Base-by-base conservation (phyloP, 108 stramenopile species). In the Cyclostephanos tholiformis region DNA sequence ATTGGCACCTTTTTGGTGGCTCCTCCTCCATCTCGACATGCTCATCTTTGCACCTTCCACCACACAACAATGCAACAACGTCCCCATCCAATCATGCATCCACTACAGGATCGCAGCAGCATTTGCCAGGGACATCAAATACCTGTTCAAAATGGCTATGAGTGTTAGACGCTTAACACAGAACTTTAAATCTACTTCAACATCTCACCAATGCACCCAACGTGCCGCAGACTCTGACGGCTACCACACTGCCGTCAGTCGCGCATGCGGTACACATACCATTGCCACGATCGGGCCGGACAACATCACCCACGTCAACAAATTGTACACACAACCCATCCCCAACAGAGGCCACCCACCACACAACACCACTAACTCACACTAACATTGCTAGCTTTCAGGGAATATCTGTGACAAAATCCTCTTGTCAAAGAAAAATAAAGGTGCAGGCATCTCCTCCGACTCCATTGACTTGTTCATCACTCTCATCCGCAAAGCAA, bases 171-270 rank as follows among this genome's bases (percentile, higher is more conserved):
- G 63, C 16, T 12, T 50, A 2, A 20, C 50, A 4, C 16, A 51
- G 29, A 52, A 63, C 35, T 30, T 35, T 7, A 10, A 22, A 0
- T 55, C 72, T 11, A 52, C 61, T 4, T 4, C 22, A 6, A 0
- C 16, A 4, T 4, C 20, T 4, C 7, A 19, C 20, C 2, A 14
- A 14, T 53, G 63, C 14, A 29, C 56, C 55, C 77, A 72, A 49
- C 20, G 19, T 8, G 65, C 77, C 1, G 71, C 77, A 36, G 71
- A 78, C 46, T 22, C 10, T 26, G 77, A 78, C 63, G 72, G 72
- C 56, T 72, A 41, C 19, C 49, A 44, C 26, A 72, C 71, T 4
- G 70, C 70, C 26, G 43, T 65, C 32, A 13, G 55, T 3, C 32
- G 63, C 2, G 55, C 53, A 2, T 32, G 27, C n/a, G 17, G 27